These are phyloP conservation scores for Diaporthe helianthi DNA, from an alignment of 2,329 filamentous ascomycete species.

Conservation along the genomic window DNA sequence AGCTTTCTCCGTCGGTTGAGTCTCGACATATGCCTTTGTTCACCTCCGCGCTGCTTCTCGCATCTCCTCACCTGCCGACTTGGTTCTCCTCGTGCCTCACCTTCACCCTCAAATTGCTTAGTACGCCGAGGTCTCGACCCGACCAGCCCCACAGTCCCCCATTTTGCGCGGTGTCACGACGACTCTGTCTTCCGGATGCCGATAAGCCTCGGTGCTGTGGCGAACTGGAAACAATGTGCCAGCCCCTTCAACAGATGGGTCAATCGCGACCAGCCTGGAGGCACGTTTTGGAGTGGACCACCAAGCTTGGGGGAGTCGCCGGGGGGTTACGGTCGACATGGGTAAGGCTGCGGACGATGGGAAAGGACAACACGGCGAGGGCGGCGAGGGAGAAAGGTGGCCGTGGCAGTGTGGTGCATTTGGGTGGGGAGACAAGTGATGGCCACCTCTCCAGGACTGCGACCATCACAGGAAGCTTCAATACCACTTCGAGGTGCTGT, in stretches of 20 bases:
- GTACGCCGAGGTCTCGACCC: conserved; percentile 63
- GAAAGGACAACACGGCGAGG: conserved; percentile 34
- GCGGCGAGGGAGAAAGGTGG: neutral
- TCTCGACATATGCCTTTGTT: conserved; percentile 44
- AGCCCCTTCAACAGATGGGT: conserved; percentile 63
- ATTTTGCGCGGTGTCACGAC: conserved; percentile 59
- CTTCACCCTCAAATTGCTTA: conserved; percentile 66
- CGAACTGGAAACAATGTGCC: conserved; percentile 67
- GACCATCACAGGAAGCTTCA: conserved; percentile 5
- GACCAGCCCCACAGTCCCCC: conserved; percentile 56
- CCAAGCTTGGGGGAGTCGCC: conserved; percentile 65
- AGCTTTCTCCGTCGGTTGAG: conserved; percentile 46
- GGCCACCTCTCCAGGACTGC: conserved; percentile 23
- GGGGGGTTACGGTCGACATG: conserved; percentile 56
- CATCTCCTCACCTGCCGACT: neutral
- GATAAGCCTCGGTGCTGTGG: conserved; percentile 71
- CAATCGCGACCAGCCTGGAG: conserved; percentile 60
- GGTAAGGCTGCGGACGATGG: conserved; percentile 51
- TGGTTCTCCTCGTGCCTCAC: conserved; percentile 57
- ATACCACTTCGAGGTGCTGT: neutral
- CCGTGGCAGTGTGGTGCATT: too few relatives aligned
- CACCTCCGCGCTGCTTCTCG: conserved; percentile 41
- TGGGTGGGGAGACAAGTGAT: neutral
- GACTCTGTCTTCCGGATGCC: conserved; percentile 66
- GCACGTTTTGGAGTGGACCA: conserved; percentile 67